Percentiles rank a stretch among this genome's conserved stretches.
phyloP scores from a whole-genome alignment of 208 protist genomes.

The Wallacemonas sp. region DNA sequence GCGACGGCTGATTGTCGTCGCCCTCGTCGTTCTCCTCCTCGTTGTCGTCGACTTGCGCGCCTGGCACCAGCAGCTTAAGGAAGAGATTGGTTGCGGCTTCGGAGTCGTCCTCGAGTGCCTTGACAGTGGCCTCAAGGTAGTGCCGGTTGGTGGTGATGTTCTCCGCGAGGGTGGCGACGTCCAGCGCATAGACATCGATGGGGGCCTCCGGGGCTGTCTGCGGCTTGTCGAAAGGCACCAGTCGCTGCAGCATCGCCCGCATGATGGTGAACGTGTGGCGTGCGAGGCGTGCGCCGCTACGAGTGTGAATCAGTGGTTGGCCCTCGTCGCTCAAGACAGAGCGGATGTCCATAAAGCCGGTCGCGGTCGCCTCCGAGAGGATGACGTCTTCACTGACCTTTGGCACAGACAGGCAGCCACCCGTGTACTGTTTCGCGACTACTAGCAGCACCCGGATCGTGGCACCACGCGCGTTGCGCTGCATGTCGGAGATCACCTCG shows the following conservation, averaged over 20 bases:
- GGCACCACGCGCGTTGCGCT: slow-evolving; percentile 20
- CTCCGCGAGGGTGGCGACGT: slow-evolving; percentile 25
- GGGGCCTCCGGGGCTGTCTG: slow-evolving; percentile 7
- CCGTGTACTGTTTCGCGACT: slow-evolving; percentile 59
- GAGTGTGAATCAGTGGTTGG: slow-evolving; percentile 39
- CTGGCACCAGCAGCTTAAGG: slow-evolving; percentile 19
- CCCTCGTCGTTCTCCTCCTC: slow-evolving; percentile 19
- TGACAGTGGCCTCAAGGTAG: slow-evolving; percentile 39
- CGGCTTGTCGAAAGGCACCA: slow-evolving; percentile 61
- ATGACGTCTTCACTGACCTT: slow-evolving; percentile 57
- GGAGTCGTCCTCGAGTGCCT: slow-evolving; percentile 38
- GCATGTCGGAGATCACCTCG: slow-evolving; percentile 33
- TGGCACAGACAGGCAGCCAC: slow-evolving; percentile 62
- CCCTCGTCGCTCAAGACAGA: slow-evolving; percentile 61
- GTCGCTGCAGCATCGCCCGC: slow-evolving; percentile 34
- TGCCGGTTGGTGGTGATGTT: slow-evolving; percentile 31
- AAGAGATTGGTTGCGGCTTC: slow-evolving; percentile 52
- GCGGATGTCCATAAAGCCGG: slow-evolving; percentile 54
- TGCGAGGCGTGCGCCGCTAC: slow-evolving; percentile 48
- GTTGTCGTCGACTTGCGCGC: slow-evolving; percentile 14
- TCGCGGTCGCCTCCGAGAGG: slow-evolving; percentile 51
- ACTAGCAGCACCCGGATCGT: slow-evolving; percentile 54
- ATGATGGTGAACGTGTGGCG: slow-evolving; percentile 51
- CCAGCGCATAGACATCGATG: slow-evolving; percentile 24
- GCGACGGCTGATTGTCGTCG: no score